Conservation (phyloP, 1,284 basidiomycete genomes). For the Moniliella sp. region DNA sequence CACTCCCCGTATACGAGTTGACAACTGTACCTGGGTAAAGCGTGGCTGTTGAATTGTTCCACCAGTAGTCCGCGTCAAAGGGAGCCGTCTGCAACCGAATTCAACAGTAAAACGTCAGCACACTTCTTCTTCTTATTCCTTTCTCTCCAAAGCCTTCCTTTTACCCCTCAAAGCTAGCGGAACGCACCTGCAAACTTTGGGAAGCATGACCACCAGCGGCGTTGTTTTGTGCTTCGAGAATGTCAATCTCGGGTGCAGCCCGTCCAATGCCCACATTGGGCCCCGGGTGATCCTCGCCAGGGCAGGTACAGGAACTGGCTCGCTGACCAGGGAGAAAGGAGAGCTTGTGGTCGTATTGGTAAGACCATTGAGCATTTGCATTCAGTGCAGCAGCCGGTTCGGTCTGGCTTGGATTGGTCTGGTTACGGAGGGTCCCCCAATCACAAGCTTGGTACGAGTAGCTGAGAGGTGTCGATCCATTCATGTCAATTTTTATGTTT, state of each 20-base stretch:
- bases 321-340: constrained; percentile 22
- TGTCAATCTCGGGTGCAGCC: constrained; percentile 30
- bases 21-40: too few relatives aligned
- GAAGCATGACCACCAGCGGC: constrained; percentile 14
- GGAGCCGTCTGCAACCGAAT: constrained; percentile 27
- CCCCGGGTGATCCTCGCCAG: constrained; percentile 20
- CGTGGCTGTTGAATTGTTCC: constrained; percentile 3
- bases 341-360: constrained; percentile 8
- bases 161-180: too few relatives aligned
- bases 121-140: constrained; percentile 3
- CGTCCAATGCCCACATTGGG: constrained; percentile 25
- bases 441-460: constrained; percentile 34
- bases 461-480: too few relatives aligned
- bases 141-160: too few relatives aligned
- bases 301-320: constrained; percentile 19
- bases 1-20: constrained; percentile 4
- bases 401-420: constrained; percentile 12
- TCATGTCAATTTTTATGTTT: too few relatives aligned
- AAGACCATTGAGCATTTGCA: constrained; percentile 16
- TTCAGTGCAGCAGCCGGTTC: constrained; percentile 12
- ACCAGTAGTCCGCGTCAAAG: constrained; percentile 9
- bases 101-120: too few relatives aligned
- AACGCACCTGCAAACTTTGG: too few relatives aligned
- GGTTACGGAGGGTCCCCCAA: constrained; percentile 21
- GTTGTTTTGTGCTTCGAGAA: constrained; percentile 40